Base-by-base conservation (phyloP, 306 rosid species). In the Vachellia pachyceras region DNA sequence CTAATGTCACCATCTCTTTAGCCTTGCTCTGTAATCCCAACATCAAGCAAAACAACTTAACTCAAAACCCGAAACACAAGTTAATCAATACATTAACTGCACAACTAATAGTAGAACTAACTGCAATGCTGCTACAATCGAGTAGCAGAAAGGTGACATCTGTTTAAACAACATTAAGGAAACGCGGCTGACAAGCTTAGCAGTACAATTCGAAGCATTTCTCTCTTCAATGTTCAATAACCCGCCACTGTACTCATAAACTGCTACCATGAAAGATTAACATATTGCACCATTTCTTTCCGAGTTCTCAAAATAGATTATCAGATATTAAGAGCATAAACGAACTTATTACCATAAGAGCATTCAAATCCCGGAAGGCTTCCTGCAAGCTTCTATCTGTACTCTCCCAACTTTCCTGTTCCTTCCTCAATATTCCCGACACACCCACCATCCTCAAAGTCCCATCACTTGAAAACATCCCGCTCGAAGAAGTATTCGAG, bases 401-500 rank as follows among this genome's bases (percentile, higher is more conserved):
- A 78, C 92, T 95, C 88, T 95, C 99, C 98, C 98, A 93, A 94
- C 90, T 89, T 83, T 93, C 99, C 90, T 95, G 99, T 76, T 95
- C 99, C 83, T 91, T 95, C 88, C 97, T 93, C 85, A 95, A 77
- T 77, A 95, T 95, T 85, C 99, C 99, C 5, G 99, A 83, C 72
- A 95, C 98, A 33, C 99, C 99, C 37, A 88, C 98, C 98, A 95
- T 95, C 87, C 93, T 86, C 84, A 93, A 91, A 41, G 92, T 85
- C 79, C 99, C 99, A n/a, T 93, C 97, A 47, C 82, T 88, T 36
- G 94, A 60, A 83, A 88, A 91, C 67, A 93, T 75, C 42, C 94
- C 94, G 0, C 92, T 77, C 0, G 91, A 85, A 35, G 81, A 67
- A 55, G 80, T 39, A 35, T 60, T 79, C 8, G 69, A 40, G 20